Evolutionary conservation across 257 asterid species (phyloP).

Genomic region (Jacaranda mimosifolia): DNA sequence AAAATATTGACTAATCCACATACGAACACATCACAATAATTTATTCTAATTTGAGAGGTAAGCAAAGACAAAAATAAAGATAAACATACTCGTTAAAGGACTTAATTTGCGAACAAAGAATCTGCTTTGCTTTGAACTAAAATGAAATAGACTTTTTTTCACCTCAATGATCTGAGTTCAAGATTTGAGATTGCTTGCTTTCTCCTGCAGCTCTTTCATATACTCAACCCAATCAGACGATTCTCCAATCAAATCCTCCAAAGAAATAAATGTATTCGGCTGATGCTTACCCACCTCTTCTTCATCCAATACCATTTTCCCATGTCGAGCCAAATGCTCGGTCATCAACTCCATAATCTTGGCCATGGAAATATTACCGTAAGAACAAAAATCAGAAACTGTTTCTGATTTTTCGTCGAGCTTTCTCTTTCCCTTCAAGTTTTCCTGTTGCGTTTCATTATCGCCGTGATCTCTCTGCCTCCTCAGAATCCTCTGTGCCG

Average conservation of each 20-base stretch:
- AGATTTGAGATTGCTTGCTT: slow-evolving; percentile 22
- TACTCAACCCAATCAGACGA: slow-evolving; percentile 28
- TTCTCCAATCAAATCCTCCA: slow-evolving; percentile 46
- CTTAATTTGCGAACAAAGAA: too few relatives aligned
- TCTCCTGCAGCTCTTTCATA: slow-evolving; percentile 23
- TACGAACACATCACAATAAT: too few relatives aligned
- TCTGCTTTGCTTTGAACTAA: too few relatives aligned
- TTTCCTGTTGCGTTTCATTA: not conserved
- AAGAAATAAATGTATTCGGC: slow-evolving; percentile 23
- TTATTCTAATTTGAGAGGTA: too few relatives aligned
- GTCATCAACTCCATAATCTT: not conserved
- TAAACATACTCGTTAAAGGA: too few relatives aligned
- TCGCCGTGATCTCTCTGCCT: not conserved
- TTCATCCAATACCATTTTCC: slow-evolving; percentile 25
- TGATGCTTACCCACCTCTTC: slow-evolving; percentile 19
- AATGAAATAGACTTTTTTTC: too few relatives aligned
- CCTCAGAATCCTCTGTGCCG: slow-evolving; percentile 24
- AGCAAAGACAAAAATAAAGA: too few relatives aligned
- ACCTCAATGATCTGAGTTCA: not conserved
- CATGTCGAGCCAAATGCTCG: not conserved
- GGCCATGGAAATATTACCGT: not conserved
- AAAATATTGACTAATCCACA: too few relatives aligned
- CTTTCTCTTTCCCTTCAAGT: slow-evolving; percentile 21
- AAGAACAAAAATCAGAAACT: not conserved
- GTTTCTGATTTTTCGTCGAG: slow-evolving; percentile 18